Conservation (phyloP, 345 rosid species). For the Sisymbrium irio region DNA sequence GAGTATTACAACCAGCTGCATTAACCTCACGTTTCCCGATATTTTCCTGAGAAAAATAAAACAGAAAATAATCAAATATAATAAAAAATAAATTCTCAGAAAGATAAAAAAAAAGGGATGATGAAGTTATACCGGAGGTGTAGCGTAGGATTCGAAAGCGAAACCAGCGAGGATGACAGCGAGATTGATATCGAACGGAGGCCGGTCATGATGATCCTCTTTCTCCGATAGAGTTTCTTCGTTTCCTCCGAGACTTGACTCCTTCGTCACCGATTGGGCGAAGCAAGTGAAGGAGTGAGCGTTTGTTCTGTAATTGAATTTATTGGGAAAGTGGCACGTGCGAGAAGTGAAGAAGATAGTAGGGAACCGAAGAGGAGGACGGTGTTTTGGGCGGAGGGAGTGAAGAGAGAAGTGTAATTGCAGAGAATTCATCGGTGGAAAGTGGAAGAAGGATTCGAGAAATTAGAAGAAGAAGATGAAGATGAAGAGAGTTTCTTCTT, state of each 20-base stretch:
- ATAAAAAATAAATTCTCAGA: background rate
- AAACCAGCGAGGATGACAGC: slow-evolving; percentile 96
- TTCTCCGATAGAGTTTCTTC: slow-evolving; percentile 5
- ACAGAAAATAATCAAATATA: background rate
- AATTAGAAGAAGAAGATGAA: background rate
- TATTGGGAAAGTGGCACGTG: slow-evolving; percentile 24
- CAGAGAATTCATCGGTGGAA: slow-evolving; percentile 31
- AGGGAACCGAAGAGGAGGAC: slow-evolving; percentile 22
- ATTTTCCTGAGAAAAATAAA: slow-evolving; percentile 47
- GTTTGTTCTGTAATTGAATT: slow-evolving; percentile 18
- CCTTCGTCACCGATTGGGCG: slow-evolving; percentile 39
- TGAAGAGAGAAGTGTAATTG: slow-evolving; percentile 24
- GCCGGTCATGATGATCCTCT: slow-evolving; percentile 45
- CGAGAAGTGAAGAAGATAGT: slow-evolving; percentile 28
- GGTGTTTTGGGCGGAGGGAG: slow-evolving; percentile 23
- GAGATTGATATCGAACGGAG: slow-evolving; percentile 82
- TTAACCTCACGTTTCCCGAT: slow-evolving; percentile 69
- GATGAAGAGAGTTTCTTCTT: background rate
- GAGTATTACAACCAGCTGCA: slow-evolving; percentile 76
- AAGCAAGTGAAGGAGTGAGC: slow-evolving; percentile 34
- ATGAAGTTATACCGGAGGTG: slow-evolving; percentile 50
- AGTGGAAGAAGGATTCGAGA: background rate
- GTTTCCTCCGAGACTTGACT: slow-evolving; percentile 20
- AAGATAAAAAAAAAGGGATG: background rate
- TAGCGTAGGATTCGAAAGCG: slow-evolving; percentile 88